Evolutionary conservation across 2,329 filamentous ascomycete species (phyloP).

Genomic region (Fonsecaea pedrosoi): DNA sequence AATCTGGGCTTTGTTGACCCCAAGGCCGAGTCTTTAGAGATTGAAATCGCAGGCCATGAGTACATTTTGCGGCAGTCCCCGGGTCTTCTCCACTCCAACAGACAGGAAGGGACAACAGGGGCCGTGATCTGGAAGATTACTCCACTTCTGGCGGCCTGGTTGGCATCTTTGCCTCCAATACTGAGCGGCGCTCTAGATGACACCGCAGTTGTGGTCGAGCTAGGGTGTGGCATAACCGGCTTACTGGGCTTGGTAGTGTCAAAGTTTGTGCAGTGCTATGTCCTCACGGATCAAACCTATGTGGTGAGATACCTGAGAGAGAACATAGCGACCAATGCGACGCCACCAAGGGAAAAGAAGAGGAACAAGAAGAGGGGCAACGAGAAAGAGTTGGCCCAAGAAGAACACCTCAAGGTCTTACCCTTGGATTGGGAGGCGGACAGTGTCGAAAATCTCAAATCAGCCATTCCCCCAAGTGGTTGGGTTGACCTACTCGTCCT

Average conservation of each 20-base stretch:
- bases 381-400: conserved; percentile 17
- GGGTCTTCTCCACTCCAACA: conserved; percentile 76
- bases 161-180: conserved; percentile 67
- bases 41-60: conserved; percentile 73
- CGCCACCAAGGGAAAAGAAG: background rate
- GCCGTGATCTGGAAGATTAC: conserved; percentile 95
- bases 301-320: conserved; percentile 76
- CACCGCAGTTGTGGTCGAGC: conserved; percentile 72
- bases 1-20: conserved; percentile 87
- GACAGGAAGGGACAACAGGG: conserved; percentile 74
- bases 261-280: conserved; percentile 65
- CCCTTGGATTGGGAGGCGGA: conserved; percentile 83
- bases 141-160: conserved; percentile 80
- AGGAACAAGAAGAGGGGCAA: conserved; percentile 29
- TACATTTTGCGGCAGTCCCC: conserved; percentile 84
- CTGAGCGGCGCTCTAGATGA: conserved; percentile 67
- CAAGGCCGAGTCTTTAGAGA: conserved; percentile 67
- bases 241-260: conserved; percentile 75
- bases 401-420: conserved; percentile 41
- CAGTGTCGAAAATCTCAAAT: conserved; percentile 45
- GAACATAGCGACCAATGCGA: conserved; percentile 67
- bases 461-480: conserved; percentile 46
- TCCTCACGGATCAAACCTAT: conserved; percentile 88
- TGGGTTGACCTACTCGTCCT: conserved; percentile 75
- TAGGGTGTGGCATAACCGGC: conserved; percentile 87